Percentiles rank a stretch among this genome's conserved stretches.
These are phyloP conservation scores for Mycena haematopus DNA, from an alignment of 768 basidiomycete genomes.

Conservation along the genomic window DNA sequence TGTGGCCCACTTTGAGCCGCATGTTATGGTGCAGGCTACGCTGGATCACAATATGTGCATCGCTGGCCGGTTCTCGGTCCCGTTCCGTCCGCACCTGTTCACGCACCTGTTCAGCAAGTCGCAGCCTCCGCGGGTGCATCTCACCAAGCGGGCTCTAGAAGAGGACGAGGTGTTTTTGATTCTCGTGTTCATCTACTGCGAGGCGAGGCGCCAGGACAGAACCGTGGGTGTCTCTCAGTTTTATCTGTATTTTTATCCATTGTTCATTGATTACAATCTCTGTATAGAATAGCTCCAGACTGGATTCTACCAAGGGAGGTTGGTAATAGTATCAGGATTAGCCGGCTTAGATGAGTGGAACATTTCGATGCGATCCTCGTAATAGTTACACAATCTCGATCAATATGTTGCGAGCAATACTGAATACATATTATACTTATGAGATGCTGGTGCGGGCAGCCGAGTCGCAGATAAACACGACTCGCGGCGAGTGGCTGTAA, in stretches of 20 bases:
- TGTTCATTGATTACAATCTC: not conserved
- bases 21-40: slow-evolving; percentile 25
- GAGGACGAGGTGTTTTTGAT: slow-evolving; percentile 48
- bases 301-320: slow-evolving; percentile 14
- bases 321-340: slow-evolving; percentile 1
- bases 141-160: slow-evolving; percentile 47
- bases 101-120: slow-evolving; percentile 53
- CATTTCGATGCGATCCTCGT: slow-evolving; percentile 6
- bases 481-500: slow-evolving; percentile 1
- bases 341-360: not conserved
- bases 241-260: not conserved
- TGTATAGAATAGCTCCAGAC: slow-evolving; percentile 25
- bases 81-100: slow-evolving; percentile 57
- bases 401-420: slow-evolving; percentile 15
- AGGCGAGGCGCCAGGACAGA: slow-evolving; percentile 43
- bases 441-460: slow-evolving; percentile 4
- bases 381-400: slow-evolving; percentile 18
- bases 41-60: slow-evolving; percentile 37
- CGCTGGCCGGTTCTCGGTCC: slow-evolving; percentile 49
- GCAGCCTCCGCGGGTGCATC: slow-evolving; percentile 45
- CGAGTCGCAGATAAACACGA: not conserved
- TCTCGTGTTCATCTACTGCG: slow-evolving; percentile 43
- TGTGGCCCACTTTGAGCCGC: slow-evolving; percentile 3
- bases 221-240: slow-evolving; percentile 38
- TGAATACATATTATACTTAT: slow-evolving; percentile 27